Evolutionary conservation across 2,329 filamentous ascomycete genomes (phyloP).

Genomic region (Paramyrothecium roridum): DNA sequence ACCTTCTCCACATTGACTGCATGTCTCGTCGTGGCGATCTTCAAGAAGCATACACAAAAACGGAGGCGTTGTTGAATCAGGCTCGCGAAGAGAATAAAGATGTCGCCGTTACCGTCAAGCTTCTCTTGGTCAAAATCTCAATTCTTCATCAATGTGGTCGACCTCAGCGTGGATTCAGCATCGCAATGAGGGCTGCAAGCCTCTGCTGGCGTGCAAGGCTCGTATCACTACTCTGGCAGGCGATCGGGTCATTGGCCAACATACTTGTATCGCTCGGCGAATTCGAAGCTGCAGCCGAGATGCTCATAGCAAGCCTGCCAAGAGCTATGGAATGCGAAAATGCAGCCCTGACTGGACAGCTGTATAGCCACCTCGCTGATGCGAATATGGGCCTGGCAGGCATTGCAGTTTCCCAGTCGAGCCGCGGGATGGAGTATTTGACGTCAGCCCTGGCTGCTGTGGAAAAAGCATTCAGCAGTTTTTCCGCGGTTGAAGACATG

Average conservation of each 20-base stretch:
- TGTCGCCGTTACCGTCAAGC: conserved; percentile 63
- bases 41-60: conserved; percentile 43
- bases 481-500: conserved; percentile 61
- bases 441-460: conserved; percentile 57
- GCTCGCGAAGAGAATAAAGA: conserved; percentile 45
- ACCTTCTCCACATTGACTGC: conserved; percentile 50
- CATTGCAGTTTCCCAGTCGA: conserved; percentile 34
- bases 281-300: conserved; percentile 60
- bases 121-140: conserved; percentile 70
- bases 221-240: conserved; percentile 69
- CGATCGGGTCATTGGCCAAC: conserved; percentile 62
- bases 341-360: conserved; percentile 55
- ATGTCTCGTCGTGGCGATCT: conserved; percentile 46
- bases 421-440: conserved; percentile 52
- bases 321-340: conserved; percentile 72
- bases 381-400: conserved; percentile 77
- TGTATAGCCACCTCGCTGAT: conserved; percentile 72
- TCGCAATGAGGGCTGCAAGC: conserved; percentile 71
- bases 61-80: conserved; percentile 40
- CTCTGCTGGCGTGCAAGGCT: conserved; percentile 69
- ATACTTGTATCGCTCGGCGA: conserved; percentile 70
- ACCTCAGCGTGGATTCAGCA: conserved; percentile 72
- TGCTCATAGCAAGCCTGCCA: conserved; percentile 70
- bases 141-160: conserved; percentile 67
- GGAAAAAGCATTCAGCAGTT: conserved; percentile 62